Evolutionary conservation across 2,329 filamentous ascomycete genomes (phyloP), one percentile per base, ranked within the genome.

Genomic region (Trichoderma simmonsii): DNA sequence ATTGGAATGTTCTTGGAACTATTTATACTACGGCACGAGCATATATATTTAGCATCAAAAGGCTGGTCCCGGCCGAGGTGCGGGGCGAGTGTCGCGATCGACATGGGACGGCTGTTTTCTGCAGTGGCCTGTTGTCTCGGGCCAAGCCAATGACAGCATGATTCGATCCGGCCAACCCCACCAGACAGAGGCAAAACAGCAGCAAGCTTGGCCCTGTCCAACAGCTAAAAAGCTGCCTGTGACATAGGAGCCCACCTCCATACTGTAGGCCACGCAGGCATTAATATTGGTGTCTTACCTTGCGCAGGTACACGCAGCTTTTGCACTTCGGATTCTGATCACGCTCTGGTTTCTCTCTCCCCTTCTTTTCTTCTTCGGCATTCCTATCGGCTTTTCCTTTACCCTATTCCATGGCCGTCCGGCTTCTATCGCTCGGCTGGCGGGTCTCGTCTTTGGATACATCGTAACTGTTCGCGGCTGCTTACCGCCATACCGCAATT

Each of bases 391-490:
- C 26, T n/a, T 12, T 14, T 18, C 26, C 12, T 24, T 54, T 24
- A 11, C 18, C 24, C n/a, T 39, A 28, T 67, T 67, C 64, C 66
- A 70, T 68, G 65, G 65, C 65, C 65, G 34, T 68, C 26, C 65
- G 24, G 65, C 65, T 32, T 48, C n/a, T 30, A 26, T 68, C 36
- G 26, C 36, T 59, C 57, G 56, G 66, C 66, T 70, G 66, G 66
- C 66, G 66, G 66, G 66, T 70, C 57, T 70, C 28, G 9, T 70
- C 66, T 54, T 70, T 70, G 57, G 66, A 70, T 70, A 70, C 66
- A 51, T 70, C 66, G 57, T 70, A 70, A 70, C 57, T n/a, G 48
- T 5, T 54, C 48, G 3, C 21, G 48, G 48, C 21, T 54, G 48
- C 48, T 54, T 54, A 54, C 48, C 48, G 48, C 48, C 48, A 54